Evolutionary conservation across 768 basidiomycete species (phyloP).

Genomic region (Suillus cothurnatus): DNA sequence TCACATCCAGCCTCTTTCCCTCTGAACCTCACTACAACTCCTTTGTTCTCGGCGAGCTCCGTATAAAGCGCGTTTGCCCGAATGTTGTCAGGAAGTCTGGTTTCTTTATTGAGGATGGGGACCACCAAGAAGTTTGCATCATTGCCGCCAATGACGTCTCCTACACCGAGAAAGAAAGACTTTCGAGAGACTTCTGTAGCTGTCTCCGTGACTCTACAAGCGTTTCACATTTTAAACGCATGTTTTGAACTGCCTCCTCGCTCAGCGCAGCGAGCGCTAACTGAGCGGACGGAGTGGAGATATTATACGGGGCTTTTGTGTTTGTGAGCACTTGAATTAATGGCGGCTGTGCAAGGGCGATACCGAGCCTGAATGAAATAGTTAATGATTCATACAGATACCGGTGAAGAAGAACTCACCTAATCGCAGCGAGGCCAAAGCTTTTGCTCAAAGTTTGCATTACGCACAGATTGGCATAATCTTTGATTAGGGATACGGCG

Average conservation of each 20-base stretch:
- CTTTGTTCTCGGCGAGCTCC: constrained; percentile 78
- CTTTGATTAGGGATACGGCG: constrained; percentile 69
- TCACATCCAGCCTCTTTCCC: constrained; percentile 85
- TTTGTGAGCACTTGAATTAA: constrained; percentile 91
- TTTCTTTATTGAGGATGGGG: constrained; percentile 59
- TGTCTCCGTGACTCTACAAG: constrained; percentile 59
- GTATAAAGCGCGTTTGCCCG: constrained; percentile 73
- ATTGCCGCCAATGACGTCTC: constrained; percentile 73
- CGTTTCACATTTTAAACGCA: constrained; percentile 64
- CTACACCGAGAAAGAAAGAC: constrained; percentile 58
- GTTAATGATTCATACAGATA: not conserved
- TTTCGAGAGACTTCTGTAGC: constrained; percentile 53
- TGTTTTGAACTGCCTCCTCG: constrained; percentile 56
- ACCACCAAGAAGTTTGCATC: constrained; percentile 91
- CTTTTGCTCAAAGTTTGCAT: constrained; percentile 97
- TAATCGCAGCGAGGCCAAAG: constrained; percentile 93
- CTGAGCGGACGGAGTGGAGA: constrained; percentile 86
- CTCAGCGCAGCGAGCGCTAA: constrained; percentile 82
- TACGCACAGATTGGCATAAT: constrained; percentile 90
- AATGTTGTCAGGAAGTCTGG: constrained; percentile 50
- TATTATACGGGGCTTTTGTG: constrained; percentile 97
- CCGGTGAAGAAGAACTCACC: constrained; percentile 51
- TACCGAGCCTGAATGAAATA: constrained; percentile 64
- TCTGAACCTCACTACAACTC: constrained; percentile 89
- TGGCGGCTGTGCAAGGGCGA: constrained; percentile 87